Percentiles rank a stretch among this genome's conserved stretches.
Evolutionary conservation across 2,329 filamentous ascomycete species (phyloP).

Genomic region (Xylariales sp.): DNA sequence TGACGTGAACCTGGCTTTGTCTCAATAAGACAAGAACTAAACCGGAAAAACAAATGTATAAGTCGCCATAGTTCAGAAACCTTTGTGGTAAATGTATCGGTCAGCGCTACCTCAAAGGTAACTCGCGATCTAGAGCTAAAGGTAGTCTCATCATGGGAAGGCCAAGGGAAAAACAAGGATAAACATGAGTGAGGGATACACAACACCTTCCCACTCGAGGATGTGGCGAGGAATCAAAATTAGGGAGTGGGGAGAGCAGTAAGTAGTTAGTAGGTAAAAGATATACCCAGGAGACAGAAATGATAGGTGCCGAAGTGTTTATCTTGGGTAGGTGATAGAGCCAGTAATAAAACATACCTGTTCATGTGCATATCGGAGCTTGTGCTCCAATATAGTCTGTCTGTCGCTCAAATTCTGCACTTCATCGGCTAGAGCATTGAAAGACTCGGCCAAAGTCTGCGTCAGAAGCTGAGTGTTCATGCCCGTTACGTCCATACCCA

Average conservation of each 20-base stretch:
- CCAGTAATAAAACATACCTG: slow-evolving; percentile 63
- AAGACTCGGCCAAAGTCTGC: slow-evolving; percentile 71
- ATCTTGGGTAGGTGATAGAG: no score
- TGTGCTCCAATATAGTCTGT: slow-evolving; percentile 74
- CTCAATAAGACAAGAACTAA: background rate
- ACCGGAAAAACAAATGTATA: slow-evolving; percentile 25
- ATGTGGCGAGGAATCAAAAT: background rate
- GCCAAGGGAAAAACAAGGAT: slow-evolving; percentile 41
- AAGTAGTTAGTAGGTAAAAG: no score
- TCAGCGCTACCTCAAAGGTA: slow-evolving; percentile 67
- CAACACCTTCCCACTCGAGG: background rate
- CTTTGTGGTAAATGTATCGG: slow-evolving; percentile 63
- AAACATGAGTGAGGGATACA: background rate
- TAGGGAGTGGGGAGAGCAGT: no score
- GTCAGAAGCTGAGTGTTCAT: slow-evolving; percentile 60
- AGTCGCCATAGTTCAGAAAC: slow-evolving; percentile 53
- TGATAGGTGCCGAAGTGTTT: no score
- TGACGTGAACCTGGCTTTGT: background rate
- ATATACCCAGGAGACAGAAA: no score
- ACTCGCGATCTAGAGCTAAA: slow-evolving; percentile 90
- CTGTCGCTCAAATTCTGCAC: slow-evolving; percentile 72
- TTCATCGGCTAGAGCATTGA: slow-evolving; percentile 73
- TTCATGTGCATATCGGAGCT: slow-evolving; percentile 73
- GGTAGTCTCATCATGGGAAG: slow-evolving; percentile 57
- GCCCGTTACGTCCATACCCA: slow-evolving; percentile 43